These are phyloP conservation scores for Nyssa sinensis DNA, from an alignment of 148 eudicot genomes.

Conservation along the genomic window DNA sequence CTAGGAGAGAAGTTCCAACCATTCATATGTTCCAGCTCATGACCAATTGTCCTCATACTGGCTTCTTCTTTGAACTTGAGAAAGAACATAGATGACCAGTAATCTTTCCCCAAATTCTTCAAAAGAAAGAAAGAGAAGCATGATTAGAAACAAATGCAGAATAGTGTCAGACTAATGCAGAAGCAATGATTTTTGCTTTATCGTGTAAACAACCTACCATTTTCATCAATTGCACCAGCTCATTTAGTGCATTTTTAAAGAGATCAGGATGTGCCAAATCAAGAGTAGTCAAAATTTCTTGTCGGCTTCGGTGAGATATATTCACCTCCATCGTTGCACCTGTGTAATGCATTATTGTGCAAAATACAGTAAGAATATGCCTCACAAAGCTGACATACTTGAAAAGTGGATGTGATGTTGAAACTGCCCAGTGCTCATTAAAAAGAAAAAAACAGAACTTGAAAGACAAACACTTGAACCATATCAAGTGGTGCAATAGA, in stretches of 20 bases:
- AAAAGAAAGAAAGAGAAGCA: neutral
- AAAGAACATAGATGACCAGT: slow-evolving; percentile 74
- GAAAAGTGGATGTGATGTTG: neutral
- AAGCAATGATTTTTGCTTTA: neutral
- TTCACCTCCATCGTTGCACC: slow-evolving; percentile 91
- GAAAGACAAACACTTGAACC: neutral
- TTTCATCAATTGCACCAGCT: slow-evolving; percentile 73
- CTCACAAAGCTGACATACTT: neutral
- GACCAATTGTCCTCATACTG: slow-evolving; percentile 27
- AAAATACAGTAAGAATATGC: slow-evolving; percentile 6
- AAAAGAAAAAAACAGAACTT: neutral
- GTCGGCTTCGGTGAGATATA: slow-evolving; percentile 74
- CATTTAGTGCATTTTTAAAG: slow-evolving; percentile 63
- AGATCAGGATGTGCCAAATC: slow-evolving; percentile 76
- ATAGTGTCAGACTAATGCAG: neutral
- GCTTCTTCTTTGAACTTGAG: slow-evolving; percentile 61
- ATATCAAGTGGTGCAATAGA: neutral
- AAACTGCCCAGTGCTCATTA: neutral
- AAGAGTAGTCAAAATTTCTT: slow-evolving; percentile 65
- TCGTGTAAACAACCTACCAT: slow-evolving; percentile 43
- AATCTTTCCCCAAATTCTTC: slow-evolving; percentile 81
- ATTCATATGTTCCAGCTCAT: slow-evolving; percentile 50
- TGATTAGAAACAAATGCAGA: neutral
- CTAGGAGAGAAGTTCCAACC: slow-evolving; percentile 69
- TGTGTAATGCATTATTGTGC: slow-evolving; percentile 20